Evolutionary conservation across 2,329 filamentous ascomycete genomes (phyloP).

Genomic region (Aspergillus quadrilineatus): DNA sequence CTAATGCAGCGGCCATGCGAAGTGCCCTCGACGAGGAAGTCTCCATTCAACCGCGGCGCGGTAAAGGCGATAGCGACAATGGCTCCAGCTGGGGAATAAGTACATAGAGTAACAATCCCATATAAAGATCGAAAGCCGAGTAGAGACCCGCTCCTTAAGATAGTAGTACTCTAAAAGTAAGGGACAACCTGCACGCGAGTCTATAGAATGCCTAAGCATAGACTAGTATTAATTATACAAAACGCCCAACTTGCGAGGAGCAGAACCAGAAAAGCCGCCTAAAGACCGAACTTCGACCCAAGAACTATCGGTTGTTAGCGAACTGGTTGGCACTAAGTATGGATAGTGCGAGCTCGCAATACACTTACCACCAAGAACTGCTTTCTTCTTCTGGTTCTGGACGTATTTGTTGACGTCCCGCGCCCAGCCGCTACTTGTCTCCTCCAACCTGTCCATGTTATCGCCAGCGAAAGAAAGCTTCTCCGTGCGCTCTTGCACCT

Average conservation of each 20-base stretch:
- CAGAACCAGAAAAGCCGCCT: constrained; percentile 5
- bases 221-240: background rate
- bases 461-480: constrained; percentile 80
- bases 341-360: background rate
- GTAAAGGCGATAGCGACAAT: too few species aligned
- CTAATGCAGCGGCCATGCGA: background rate
- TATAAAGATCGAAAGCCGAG: too few species aligned
- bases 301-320: constrained; percentile 30
- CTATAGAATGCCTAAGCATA: background rate
- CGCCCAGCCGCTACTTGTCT: constrained; percentile 79
- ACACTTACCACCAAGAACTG: constrained; percentile 66
- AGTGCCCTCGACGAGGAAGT: background rate
- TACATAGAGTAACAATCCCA: background rate
- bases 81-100: background rate
- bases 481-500: constrained; percentile 88
- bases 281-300: constrained; percentile 46
- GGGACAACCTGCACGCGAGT: too few species aligned
- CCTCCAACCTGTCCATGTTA: constrained; percentile 76
- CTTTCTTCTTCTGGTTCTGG: constrained; percentile 79
- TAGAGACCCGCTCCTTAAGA: too few species aligned
- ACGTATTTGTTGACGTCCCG: constrained; percentile 87
- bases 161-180: too few species aligned
- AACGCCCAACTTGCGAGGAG: background rate
- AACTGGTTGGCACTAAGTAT: background rate
- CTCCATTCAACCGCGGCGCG: background rate